Base-by-base conservation (phyloP, 139 green algal species). In the Asterochloris erici region DNA sequence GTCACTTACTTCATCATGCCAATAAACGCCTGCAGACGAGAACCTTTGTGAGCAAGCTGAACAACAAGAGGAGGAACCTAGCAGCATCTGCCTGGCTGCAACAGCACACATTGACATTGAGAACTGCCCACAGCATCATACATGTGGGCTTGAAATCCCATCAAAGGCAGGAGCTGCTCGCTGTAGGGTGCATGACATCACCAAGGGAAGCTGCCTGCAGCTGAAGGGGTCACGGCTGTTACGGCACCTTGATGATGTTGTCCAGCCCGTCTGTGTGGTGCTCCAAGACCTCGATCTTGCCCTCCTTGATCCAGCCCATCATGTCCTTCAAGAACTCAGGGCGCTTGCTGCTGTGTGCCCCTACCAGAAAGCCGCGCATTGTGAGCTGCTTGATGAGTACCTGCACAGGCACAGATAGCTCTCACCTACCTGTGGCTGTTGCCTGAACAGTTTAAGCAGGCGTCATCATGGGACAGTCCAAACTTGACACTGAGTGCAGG, bases 231-330 rank as follows among this genome's bases (percentile, higher is more conserved):
- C 38, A 54, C 38, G 6, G 38, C 38, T n/a, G 38, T 54, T 2
- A 54, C 38, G 2, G 38, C 38, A 54, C 38, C 38, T 54, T 2
- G 38, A 54, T 54, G 6, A 54, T 54, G 38, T 80, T 80, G n/a
- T 80, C 47, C 60, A 80, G n/a, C 15, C 76, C 76, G 54, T 60
- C 9, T 60, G 76, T 80, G 14, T 70, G n/a, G 54, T 80, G 60
- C 24, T 70, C 60, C 12, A 69, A 14, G 26, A 70, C 47, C 24
- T 80, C 29, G 10, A 80, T 69, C 60, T 80, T 80, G 23, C 76
- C 76, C 23, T 80, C 76, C 26, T 80, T 80, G 60, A 80, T 28
- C 76, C 76, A 80, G 60, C 68, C 60, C 21, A 69, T 26, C 76
- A 80, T 80, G 60, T 80, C 76, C 13, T 80, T 80, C 0, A 12